These are phyloP conservation scores for Ophiostoma piceae DNA, from an alignment of 2,329 filamentous ascomycete genomes.

Conservation along the genomic window DNA sequence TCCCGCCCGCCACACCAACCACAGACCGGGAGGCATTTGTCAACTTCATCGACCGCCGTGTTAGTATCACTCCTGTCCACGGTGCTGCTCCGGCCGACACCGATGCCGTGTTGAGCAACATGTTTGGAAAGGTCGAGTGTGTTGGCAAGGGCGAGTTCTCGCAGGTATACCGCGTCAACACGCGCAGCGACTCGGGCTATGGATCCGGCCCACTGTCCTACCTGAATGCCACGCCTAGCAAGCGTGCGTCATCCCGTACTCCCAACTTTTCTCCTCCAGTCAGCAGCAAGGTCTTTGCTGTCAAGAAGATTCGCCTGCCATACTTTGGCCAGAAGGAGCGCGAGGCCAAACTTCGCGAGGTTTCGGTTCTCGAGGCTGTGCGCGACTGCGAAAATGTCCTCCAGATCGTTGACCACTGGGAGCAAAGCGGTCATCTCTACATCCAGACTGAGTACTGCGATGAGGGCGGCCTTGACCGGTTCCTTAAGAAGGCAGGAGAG, in stretches of 20 bases:
- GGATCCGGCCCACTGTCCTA: constrained; percentile 35
- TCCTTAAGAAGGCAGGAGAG: constrained; percentile 74
- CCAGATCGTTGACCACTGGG: constrained; percentile 81
- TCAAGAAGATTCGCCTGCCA: constrained; percentile 85
- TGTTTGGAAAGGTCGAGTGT: constrained; percentile 75
- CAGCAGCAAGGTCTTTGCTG: constrained; percentile 64
- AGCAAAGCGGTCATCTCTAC: constrained; percentile 77
- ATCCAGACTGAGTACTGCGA: constrained; percentile 98
- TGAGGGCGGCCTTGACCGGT: constrained; percentile 82
- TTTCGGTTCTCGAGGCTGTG: constrained; percentile 70
- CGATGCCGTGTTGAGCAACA: constrained; percentile 65
- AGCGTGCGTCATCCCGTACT: constrained; percentile 25
- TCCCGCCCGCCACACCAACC: constrained; percentile 77
- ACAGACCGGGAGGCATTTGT: constrained; percentile 49
- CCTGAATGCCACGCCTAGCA: constrained; percentile 29
- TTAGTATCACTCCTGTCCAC: constrained; percentile 65
- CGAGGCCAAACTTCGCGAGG: constrained; percentile 78
- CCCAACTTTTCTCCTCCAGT: constrained; percentile 42
- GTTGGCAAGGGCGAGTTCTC: constrained; percentile 91
- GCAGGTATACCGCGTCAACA: constrained; percentile 74
- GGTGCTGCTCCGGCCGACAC: constrained; percentile 65
- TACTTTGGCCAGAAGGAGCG: constrained; percentile 75
- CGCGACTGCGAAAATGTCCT: constrained; percentile 79
- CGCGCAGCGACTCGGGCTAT: constrained; percentile 29
- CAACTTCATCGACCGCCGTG: constrained; percentile 50